Evolutionary conservation across 495 filamentous ascomycete species (phyloP).

Genomic region (Xanthoparmelia taractica): DNA sequence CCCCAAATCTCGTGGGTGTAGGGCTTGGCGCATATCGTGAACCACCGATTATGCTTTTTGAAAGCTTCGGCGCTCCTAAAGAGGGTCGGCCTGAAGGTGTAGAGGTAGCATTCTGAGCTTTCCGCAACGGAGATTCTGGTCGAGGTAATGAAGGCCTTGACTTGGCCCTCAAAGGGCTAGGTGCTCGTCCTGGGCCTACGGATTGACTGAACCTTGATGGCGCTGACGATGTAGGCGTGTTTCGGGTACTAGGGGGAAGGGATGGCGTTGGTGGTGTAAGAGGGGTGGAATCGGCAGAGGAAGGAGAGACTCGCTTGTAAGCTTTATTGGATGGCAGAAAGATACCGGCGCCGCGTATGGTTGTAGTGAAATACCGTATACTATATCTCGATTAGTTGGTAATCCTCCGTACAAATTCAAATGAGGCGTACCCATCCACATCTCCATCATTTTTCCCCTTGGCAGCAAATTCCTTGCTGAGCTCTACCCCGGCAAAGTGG

Average conservation of each 20-base stretch:
- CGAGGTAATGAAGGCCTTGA: slow-evolving; percentile 72
- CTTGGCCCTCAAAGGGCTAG: slow-evolving; percentile 64
- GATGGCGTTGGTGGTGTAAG: slow-evolving; percentile 62
- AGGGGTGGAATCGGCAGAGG: slow-evolving; percentile 50
- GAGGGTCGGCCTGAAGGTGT: slow-evolving; percentile 49
- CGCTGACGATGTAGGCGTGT: slow-evolving; percentile 55
- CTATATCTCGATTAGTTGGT: slow-evolving; percentile 35
- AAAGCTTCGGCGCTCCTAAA: slow-evolving; percentile 42
- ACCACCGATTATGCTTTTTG: slow-evolving; percentile 34
- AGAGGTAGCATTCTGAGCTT: slow-evolving; percentile 35
- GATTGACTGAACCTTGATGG: slow-evolving; percentile 44
- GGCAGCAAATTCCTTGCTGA: slow-evolving; percentile 68
- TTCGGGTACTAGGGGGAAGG: slow-evolving; percentile 24
- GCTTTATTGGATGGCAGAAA: slow-evolving; percentile 88
- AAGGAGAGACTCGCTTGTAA: slow-evolving; percentile 57
- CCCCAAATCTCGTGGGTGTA: slow-evolving; percentile 56
- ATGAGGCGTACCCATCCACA: slow-evolving; percentile 73
- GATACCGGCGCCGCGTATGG: slow-evolving; percentile 73
- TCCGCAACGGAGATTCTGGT: slow-evolving; percentile 73
- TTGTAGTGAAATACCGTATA: slow-evolving; percentile 75
- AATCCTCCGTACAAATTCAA: slow-evolving; percentile 18
- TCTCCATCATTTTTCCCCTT: slow-evolving; percentile 94
- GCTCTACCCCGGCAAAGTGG: slow-evolving; percentile 88
- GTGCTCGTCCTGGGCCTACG: slow-evolving; percentile 66
- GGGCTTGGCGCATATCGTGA: slow-evolving; percentile 56